These are phyloP conservation scores for Linum trigynum DNA, from an alignment of 345 rosid species.

Conservation along the genomic window DNA sequence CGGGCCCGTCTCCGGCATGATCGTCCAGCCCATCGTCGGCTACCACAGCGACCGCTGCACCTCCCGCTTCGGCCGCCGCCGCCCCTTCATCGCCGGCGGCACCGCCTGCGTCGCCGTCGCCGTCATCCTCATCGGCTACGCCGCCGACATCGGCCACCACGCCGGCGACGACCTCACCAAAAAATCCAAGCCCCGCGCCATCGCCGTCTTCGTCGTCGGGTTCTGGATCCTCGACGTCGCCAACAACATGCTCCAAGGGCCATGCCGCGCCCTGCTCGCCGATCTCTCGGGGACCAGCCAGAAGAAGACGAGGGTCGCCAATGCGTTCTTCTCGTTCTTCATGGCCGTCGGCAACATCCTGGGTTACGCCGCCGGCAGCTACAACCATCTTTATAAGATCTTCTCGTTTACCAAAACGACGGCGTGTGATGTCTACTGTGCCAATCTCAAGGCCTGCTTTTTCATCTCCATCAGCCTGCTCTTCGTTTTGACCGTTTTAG, in stretches of 20 bases:
- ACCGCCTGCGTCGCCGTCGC: slow-evolving; percentile 42
- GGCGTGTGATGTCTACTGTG: slow-evolving; percentile 74
- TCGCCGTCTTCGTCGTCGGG: slow-evolving; percentile 57
- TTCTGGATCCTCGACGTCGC: slow-evolving; percentile 93
- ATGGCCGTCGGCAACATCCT: slow-evolving; percentile 87
- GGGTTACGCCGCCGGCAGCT: slow-evolving; percentile 74
- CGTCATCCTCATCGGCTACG: slow-evolving; percentile 69
- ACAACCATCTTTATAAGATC: slow-evolving; percentile 36
- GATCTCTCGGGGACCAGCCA: slow-evolving; percentile 55
- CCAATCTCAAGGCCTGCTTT: slow-evolving; percentile 78
- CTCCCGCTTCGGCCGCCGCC: slow-evolving; percentile 73
- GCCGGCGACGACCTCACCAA: slow-evolving; percentile 37
- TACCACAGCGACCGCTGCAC: slow-evolving; percentile 72
- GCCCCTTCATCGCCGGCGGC: slow-evolving; percentile 69
- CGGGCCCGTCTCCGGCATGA: slow-evolving; percentile 80
- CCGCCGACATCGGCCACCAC: slow-evolving; percentile 62
- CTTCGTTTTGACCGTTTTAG: slow-evolving; percentile 25
- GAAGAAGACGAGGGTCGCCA: slow-evolving; percentile 45
- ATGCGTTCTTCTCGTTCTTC: slow-evolving; percentile 65
- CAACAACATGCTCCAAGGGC: slow-evolving; percentile 76
- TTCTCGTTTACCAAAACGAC: slow-evolving; percentile 58
- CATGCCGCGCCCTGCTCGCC: slow-evolving; percentile 82
- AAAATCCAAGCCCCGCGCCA: slow-evolving; percentile 53
- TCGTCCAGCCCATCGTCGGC: slow-evolving; percentile 86
- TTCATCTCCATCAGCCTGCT: slow-evolving; percentile 57